Percentiles rank a stretch among this genome's conserved stretches.
Conservation (phyloP, 345 rosid genomes). For the Melaleuca alternifolia region DNA sequence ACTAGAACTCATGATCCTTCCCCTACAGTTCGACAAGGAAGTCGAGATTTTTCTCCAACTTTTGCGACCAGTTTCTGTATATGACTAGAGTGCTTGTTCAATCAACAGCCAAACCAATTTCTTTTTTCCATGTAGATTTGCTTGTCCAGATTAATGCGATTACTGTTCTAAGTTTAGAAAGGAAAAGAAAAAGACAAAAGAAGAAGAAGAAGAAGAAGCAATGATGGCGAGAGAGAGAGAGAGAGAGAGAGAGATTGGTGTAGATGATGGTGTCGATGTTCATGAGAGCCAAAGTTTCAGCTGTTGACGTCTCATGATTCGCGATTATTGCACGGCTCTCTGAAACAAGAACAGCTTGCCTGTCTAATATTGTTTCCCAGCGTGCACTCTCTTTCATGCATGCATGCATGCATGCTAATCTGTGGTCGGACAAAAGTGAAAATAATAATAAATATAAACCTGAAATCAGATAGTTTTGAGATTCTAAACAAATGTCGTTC, state of each 20-base stretch:
- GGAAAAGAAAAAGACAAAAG: neutral
- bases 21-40: neutral
- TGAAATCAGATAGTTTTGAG: neutral
- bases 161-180: neutral
- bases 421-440: neutral
- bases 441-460: neutral
- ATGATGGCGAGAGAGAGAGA: neutral
- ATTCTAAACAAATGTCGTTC: too few species aligned
- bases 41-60: neutral
- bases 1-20: neutral
- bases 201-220: neutral
- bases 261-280: neutral
- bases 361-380: neutral
- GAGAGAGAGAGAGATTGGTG: neutral
- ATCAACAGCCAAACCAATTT: neutral
- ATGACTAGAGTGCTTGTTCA: neutral
- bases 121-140: neutral
- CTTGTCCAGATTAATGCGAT: neutral
- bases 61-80: neutral
- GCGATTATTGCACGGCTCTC: neutral
- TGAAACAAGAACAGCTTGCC: neutral
- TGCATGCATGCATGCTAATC: neutral
- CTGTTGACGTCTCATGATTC: neutral
- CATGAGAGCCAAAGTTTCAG: neutral
- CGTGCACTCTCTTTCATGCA: neutral